These are phyloP conservation scores for Fusarium setosum DNA, from an alignment of 2,329 filamentous ascomycete species.

Conservation along the genomic window DNA sequence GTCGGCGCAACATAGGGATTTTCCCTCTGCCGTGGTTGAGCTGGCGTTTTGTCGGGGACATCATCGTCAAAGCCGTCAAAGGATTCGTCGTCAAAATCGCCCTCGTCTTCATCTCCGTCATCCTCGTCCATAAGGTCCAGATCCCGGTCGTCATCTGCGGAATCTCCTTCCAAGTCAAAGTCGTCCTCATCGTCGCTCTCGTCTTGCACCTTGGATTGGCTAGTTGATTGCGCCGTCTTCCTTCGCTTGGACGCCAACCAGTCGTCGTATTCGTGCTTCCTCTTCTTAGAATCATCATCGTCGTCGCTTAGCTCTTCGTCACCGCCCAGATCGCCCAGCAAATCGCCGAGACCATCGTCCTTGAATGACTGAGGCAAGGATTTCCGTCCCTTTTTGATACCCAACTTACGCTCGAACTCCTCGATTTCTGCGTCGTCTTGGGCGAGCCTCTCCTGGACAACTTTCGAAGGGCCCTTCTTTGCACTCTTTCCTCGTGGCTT, in stretches of 20 bases:
- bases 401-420: slow-evolving; percentile 86
- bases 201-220: slow-evolving; percentile 23
- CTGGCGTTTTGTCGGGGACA: slow-evolving; percentile 44
- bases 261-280: slow-evolving; percentile 66
- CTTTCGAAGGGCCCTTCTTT: slow-evolving; percentile 26
- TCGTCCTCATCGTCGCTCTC: slow-evolving; percentile 41
- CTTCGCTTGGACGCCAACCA: slow-evolving; percentile 70
- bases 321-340: slow-evolving; percentile 73
- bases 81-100: slow-evolving; percentile 46
- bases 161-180: slow-evolving; percentile 37
- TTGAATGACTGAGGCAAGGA: slow-evolving; percentile 77
- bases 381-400: slow-evolving; percentile 81
- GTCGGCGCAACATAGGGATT: slow-evolving; percentile 89
- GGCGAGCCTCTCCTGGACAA: slow-evolving; percentile 67
- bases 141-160: slow-evolving; percentile 27
- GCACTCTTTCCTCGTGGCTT: slow-evolving; percentile 36
- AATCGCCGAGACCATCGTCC: slow-evolving; percentile 84
- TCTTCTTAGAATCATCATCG: slow-evolving; percentile 69
- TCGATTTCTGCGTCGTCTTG: slow-evolving; percentile 92
- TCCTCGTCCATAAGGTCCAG: slow-evolving; percentile 35
- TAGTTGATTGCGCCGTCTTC: slow-evolving; percentile 51
- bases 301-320: slow-evolving; percentile 59
- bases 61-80: slow-evolving; percentile 56
- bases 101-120: slow-evolving; percentile 42
- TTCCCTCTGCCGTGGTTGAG: slow-evolving; percentile 70